phyloP scores from a whole-genome alignment of 257 asterid species.

The Scutellaria galericulata region DNA sequence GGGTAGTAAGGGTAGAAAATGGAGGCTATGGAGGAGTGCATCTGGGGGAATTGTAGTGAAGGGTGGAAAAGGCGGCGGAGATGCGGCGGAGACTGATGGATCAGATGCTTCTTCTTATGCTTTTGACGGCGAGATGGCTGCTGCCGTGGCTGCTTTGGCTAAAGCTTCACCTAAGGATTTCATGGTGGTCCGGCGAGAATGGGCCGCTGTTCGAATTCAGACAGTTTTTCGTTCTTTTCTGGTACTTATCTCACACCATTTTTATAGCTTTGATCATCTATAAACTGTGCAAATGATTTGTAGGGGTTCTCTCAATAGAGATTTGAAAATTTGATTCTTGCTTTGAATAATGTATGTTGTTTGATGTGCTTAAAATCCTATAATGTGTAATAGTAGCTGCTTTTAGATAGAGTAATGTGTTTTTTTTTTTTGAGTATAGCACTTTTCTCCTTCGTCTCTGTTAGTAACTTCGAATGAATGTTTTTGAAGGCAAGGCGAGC shows the following conservation, averaged over 20 bases:
- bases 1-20: conserved; percentile 68
- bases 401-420: background rate
- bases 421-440: background rate
- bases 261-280: no score
- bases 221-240: conserved; percentile 79
- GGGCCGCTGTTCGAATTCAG: conserved; percentile 94
- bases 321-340: background rate
- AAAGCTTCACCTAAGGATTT: conserved; percentile 86
- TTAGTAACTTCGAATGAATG: background rate
- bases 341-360: background rate
- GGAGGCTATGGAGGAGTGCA: conserved; percentile 95
- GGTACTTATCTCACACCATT: conserved; percentile 45
- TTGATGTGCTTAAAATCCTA: background rate
- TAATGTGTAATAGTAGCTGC: background rate
- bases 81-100: conserved; percentile 53
- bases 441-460: background rate
- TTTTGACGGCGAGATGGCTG: conserved; percentile 71
- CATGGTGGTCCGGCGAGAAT: conserved; percentile 66
- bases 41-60: conserved; percentile 66
- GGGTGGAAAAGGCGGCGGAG: conserved; percentile 49
- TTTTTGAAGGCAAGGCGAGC: conserved; percentile 82
- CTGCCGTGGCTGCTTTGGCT: conserved; percentile 76
- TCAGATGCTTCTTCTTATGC: conserved; percentile 54
- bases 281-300: no score
- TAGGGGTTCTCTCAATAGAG: background rate